These are phyloP conservation scores for Euphorbia pulcherrima DNA, from an alignment of 345 rosid species.

Conservation along the genomic window DNA sequence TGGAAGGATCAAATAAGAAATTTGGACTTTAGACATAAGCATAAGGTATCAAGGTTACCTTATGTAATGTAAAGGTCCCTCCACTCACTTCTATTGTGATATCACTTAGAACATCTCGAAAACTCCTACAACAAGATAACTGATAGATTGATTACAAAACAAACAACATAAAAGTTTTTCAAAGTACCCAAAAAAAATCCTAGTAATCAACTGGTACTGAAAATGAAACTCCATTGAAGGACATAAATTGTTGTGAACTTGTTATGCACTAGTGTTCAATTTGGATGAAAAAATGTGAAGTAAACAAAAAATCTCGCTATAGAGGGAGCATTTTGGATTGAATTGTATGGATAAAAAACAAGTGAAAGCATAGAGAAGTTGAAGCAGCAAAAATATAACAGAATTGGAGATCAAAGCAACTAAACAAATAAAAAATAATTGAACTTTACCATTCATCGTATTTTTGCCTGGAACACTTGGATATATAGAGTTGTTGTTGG, in stretches of 20 bases:
- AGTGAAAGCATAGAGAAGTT: too few relatives aligned
- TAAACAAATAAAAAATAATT: too few relatives aligned
- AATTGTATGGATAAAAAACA: too few relatives aligned
- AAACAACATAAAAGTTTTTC: neutral
- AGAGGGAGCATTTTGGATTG: too few relatives aligned
- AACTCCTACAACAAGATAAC: conserved; percentile 57
- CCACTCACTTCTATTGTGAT: conserved; percentile 77
- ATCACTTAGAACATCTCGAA: conserved; percentile 90
- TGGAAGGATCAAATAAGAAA: neutral
- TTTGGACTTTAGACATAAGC: neutral
- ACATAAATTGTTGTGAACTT: neutral
- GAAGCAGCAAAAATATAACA: too few relatives aligned
- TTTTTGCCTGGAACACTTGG: conserved; percentile 78
- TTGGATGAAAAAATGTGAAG: neutral
- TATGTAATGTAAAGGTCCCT: conserved; percentile 70
- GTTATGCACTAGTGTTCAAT: neutral
- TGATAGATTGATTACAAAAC: conserved; percentile 3
- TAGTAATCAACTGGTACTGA: neutral
- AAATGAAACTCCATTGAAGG: neutral
- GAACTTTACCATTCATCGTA: conserved; percentile 78
- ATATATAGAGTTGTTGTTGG: conserved; percentile 63
- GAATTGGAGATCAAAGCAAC: too few relatives aligned
- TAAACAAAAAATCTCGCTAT: too few relatives aligned
- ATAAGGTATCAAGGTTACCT: conserved; percentile 55
- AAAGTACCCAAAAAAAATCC: neutral